Evolutionary conservation across 768 basidiomycete species (phyloP).

Genomic region (Kwoniella europaea): DNA sequence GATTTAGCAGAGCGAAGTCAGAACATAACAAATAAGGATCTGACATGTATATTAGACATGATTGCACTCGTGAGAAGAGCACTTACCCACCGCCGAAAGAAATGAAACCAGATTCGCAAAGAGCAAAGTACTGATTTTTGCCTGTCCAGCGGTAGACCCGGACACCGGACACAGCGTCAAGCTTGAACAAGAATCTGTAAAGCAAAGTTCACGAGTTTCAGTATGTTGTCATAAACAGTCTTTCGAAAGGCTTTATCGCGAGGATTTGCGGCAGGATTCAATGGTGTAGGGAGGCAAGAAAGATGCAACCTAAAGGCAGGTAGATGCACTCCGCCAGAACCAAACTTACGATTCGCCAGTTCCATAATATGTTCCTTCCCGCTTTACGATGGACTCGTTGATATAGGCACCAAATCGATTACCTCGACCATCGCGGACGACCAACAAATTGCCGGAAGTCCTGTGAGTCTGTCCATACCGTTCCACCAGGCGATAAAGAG

Average conservation of each 20-base stretch:
- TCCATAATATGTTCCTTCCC: conserved; percentile 77
- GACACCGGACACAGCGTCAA: conserved; percentile 2
- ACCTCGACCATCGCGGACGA: conserved; percentile 69
- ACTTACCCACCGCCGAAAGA: conserved; percentile 92
- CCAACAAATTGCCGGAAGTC: conserved; percentile 62
- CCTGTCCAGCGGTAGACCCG: conserved; percentile 66
- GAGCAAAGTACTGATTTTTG: conserved; percentile 83
- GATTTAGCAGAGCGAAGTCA: background rate
- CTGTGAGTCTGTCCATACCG: conserved; percentile 38
- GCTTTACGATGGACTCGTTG: conserved; percentile 70
- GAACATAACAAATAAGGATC: background rate
- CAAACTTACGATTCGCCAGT: conserved; percentile 77
- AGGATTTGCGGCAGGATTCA: too few species aligned
- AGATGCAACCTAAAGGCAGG: background rate
- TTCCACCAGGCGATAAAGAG: conserved; percentile 67
- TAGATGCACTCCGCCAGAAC: background rate
- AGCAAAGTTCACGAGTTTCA: background rate
- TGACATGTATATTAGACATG: background rate
- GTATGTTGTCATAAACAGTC: background rate
- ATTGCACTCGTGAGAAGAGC: background rate
- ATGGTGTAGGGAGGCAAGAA: background rate
- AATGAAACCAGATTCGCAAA: conserved; percentile 78
- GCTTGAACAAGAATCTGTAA: conserved; percentile 42
- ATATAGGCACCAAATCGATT: conserved; percentile 81
- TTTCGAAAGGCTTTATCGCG: too few species aligned